phyloP scores from a whole-genome alignment of 1,139 yeast genomes.

The Hanseniaspora gamundiae region DNA sequence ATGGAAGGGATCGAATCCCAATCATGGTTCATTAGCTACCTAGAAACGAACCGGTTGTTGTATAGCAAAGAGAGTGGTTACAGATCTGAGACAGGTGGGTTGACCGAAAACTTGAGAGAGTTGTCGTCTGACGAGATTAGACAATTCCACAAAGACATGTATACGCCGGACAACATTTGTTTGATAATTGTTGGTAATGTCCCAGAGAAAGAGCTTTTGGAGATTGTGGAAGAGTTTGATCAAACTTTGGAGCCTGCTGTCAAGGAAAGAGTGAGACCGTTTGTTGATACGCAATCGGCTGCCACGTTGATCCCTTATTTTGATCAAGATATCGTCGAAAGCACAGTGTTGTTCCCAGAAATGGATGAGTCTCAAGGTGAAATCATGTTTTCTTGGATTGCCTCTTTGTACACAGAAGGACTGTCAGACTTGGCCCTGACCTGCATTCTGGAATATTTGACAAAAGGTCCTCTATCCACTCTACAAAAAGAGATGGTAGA shows the following conservation, averaged over 20 bases:
- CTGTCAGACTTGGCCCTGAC: constrained; percentile 56
- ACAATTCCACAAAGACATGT: constrained; percentile 56
- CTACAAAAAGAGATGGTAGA: constrained; percentile 64
- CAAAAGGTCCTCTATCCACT: constrained; percentile 61
- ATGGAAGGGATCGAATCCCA: constrained; percentile 90
- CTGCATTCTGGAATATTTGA: constrained; percentile 60
- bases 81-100: constrained; percentile 90
- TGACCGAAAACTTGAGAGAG: constrained; percentile 61
- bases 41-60: constrained; percentile 50
- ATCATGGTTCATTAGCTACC: constrained; percentile 58
- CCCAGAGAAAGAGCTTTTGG: constrained; percentile 58
- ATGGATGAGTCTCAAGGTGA: constrained; percentile 81
- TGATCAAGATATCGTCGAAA: constrained; percentile 26
- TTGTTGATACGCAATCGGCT: constrained; percentile 56
- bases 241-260: constrained; percentile 32
- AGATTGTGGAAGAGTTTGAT: constrained; percentile 55
- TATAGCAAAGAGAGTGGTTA: constrained; percentile 61
- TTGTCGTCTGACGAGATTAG: constrained; percentile 65
- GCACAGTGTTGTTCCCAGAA: constrained; percentile 72
- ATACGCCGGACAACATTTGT: constrained; percentile 76
- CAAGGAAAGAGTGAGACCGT: constrained; percentile 49
- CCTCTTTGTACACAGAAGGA: constrained; percentile 50
- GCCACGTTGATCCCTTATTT: constrained; percentile 22
- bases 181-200: constrained; percentile 75
- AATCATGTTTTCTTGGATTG: constrained; percentile 65